Percentiles rank a stretch among this genome's conserved stretches.
phyloP scores from a whole-genome alignment of 2,329 filamentous ascomycete genomes.

The Reticulascus tulasneorum region DNA sequence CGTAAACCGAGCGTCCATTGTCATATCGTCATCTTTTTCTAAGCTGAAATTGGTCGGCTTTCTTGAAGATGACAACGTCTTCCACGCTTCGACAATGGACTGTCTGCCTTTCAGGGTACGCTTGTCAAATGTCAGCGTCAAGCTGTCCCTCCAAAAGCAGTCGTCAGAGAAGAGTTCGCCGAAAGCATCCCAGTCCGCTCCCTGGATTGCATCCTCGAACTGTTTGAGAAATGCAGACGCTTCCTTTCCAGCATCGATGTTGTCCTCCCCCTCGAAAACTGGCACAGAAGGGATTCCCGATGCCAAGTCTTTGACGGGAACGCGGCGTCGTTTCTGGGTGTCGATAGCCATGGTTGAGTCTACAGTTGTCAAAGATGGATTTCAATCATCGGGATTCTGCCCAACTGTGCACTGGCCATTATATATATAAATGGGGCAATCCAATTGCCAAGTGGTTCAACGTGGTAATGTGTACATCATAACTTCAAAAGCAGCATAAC shows the following conservation, averaged over 20 bases:
- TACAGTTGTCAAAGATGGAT: no score
- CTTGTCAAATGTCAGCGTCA: constrained; percentile 13
- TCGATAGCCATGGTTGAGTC: constrained; percentile 1
- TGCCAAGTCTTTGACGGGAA: constrained; percentile 1
- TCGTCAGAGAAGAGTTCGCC: constrained; percentile 3
- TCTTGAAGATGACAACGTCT: neutral
- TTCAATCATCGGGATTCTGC: no score
- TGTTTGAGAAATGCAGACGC: constrained; percentile 1
- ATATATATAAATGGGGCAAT: no score
- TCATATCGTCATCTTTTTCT: neutral
- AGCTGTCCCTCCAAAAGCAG: constrained; percentile 6
- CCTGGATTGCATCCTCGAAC: neutral
- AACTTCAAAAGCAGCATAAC: no score
- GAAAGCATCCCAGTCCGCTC: constrained; percentile 5
- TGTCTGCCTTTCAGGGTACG: constrained; percentile 5
- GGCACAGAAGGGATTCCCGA: constrained; percentile 6
- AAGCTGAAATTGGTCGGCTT: neutral
- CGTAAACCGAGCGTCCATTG: constrained; percentile 1
- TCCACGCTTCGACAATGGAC: constrained; percentile 2
- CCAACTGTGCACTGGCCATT: no score
- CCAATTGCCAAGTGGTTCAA: no score
- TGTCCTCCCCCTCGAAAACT: constrained; percentile 1
- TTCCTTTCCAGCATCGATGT: neutral
- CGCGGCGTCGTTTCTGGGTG: neutral
- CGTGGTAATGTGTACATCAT: no score